Conservation (phyloP, 352 stramenopile genomes). For the Phytophthora sansomeana region DNA sequence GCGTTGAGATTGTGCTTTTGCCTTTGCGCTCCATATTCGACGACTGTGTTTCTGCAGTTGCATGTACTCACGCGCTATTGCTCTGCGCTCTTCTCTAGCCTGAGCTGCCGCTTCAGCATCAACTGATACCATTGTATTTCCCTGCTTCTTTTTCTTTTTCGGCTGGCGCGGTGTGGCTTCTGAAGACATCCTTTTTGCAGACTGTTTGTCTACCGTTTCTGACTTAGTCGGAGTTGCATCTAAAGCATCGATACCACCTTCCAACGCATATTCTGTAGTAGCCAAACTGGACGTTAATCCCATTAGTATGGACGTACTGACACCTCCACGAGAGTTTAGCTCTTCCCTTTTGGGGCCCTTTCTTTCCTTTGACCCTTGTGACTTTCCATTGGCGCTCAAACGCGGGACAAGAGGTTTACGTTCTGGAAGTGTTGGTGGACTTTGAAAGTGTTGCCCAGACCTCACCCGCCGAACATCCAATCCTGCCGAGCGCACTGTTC, state of each 20-base stretch:
- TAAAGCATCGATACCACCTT: neutral
- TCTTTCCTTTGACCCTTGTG: slow-evolving; percentile 13
- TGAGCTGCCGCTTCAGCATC: slow-evolving; percentile 10
- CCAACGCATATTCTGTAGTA: neutral
- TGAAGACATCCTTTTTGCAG: slow-evolving; percentile 23
- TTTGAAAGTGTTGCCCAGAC: slow-evolving; percentile 3
- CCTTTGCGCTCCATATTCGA: slow-evolving; percentile 39
- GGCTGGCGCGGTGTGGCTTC: slow-evolving; percentile 6
- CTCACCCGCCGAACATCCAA: neutral
- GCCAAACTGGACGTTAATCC: slow-evolving; percentile 3
- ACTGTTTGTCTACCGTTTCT: neutral
- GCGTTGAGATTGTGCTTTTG: slow-evolving; percentile 45
- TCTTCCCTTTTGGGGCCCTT: slow-evolving; percentile 12
- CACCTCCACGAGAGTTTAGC: slow-evolving; percentile 7
- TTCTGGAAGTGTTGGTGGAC: slow-evolving; percentile 24
- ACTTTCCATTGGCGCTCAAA: slow-evolving; percentile 39
- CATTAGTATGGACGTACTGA: slow-evolving; percentile 40
- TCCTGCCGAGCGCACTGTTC: neutral
- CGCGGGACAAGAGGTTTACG: slow-evolving; percentile 68
- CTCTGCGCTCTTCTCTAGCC: slow-evolving; percentile 57
- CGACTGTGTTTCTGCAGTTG: slow-evolving; percentile 65
- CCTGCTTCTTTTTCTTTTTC: slow-evolving; percentile 32
- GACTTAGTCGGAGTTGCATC: neutral
- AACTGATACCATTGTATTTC: neutral
- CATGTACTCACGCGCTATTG: slow-evolving; percentile 73